phyloP scores from a whole-genome alignment of 75 land plant genomes.

The Picea sitchensis region DNA sequence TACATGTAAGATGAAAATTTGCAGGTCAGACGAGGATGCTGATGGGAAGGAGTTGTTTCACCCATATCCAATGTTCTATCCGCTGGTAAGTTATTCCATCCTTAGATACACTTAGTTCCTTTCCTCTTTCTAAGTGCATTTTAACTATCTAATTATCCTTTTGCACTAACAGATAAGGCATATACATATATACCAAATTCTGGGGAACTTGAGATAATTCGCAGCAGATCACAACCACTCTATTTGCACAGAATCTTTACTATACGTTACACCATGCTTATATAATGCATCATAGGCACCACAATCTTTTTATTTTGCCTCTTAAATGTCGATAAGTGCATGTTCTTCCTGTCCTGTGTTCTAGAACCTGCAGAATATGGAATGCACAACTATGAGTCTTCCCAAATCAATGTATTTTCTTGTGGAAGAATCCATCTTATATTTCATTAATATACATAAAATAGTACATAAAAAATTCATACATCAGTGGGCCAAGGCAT shows the following conservation, averaged over 20 bases:
- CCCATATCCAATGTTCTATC: constrained; percentile 19
- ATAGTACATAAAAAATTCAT: background rate
- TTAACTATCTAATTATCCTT: background rate
- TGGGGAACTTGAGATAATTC: background rate
- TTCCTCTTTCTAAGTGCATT: background rate
- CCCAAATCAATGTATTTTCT: no score
- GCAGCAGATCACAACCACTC: background rate
- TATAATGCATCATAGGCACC: background rate
- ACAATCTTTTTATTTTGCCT: background rate
- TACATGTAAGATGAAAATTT: constrained; percentile 5
- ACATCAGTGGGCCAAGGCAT: no score
- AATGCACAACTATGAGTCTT: background rate
- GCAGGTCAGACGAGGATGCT: constrained; percentile 47
- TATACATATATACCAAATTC: background rate
- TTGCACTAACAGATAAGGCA: background rate
- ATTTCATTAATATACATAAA: background rate
- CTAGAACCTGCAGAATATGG: background rate
- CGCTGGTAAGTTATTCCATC: constrained; percentile 21
- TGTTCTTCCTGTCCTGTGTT: background rate
- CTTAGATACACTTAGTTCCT: background rate
- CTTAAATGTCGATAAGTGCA: background rate
- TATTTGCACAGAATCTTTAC: background rate
- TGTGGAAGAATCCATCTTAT: no score
- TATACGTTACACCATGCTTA: background rate
- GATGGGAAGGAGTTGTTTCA: constrained; percentile 49